These are phyloP conservation scores for Oidiodendron maius DNA, from an alignment of 495 filamentous ascomycete species.

Conservation along the genomic window DNA sequence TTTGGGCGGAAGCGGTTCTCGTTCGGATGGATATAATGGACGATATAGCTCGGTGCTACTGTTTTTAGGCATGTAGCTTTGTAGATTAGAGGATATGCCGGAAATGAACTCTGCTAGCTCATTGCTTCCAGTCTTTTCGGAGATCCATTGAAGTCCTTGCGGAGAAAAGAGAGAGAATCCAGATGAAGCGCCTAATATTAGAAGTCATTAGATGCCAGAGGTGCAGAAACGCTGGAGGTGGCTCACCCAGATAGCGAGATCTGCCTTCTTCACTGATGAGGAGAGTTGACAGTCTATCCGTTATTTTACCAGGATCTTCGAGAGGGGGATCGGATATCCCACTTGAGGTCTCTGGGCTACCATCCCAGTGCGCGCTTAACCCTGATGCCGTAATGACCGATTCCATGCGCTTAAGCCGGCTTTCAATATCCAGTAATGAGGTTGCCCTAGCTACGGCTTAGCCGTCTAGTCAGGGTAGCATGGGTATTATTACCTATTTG, in stretches of 20 bases:
- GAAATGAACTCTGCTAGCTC: neutral
- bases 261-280: conserved; percentile 5
- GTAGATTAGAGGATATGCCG: neutral
- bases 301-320: conserved; percentile 21
- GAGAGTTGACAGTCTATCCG: conserved; percentile 5
- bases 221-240: neutral
- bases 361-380: neutral
- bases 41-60: neutral
- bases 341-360: neutral
- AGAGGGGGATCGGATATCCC: neutral
- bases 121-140: conserved; percentile 4
- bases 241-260: neutral
- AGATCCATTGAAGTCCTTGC: conserved; percentile 10
- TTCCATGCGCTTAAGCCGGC: neutral
- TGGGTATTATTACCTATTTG: neutral
- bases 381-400: neutral
- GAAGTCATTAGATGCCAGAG: neutral
- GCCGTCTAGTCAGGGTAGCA: neutral
- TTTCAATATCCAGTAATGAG: neutral
- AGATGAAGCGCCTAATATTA: conserved; percentile 7
- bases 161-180: conserved; percentile 11
- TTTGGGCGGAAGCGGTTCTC: conserved; percentile 4
- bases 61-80: neutral
- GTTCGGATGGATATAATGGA: neutral
- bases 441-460: neutral